phyloP scores from a whole-genome alignment of 1,284 basidiomycete species.

The Trametes versicolor region DNA sequence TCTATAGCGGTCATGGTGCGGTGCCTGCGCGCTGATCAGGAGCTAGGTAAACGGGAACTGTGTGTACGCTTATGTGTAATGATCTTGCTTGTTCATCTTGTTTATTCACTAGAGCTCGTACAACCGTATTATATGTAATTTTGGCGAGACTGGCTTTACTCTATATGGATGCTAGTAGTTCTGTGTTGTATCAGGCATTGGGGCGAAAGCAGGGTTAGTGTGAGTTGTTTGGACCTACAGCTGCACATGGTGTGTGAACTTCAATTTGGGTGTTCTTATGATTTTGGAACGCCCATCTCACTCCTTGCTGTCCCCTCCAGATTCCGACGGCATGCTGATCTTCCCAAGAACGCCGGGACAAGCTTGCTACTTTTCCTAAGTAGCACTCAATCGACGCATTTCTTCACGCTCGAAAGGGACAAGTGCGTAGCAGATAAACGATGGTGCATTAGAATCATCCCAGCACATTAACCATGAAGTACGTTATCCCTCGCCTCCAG shows the following conservation, averaged over 20 bases:
- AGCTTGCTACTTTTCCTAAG: too few species aligned
- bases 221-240: not conserved
- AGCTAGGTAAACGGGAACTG: not conserved
- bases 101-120: not conserved
- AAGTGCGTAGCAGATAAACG: not conserved
- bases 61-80: not conserved
- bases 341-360: too few species aligned
- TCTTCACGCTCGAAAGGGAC: too few species aligned
- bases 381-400: too few species aligned
- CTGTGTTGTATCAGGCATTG: not conserved
- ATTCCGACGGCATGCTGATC: too few species aligned
- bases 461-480: not conserved
- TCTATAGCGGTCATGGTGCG: not conserved
- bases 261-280: too few species aligned
- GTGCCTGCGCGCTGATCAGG: not conserved
- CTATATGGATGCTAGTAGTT: not conserved
- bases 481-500: not conserved
- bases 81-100: not conserved
- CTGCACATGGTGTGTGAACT: too few species aligned
- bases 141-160: not conserved
- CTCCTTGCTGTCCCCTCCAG: too few species aligned
- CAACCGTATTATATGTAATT: not conserved
- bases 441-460: not conserved
- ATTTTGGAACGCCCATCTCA: too few species aligned
- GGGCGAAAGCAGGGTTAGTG: not conserved